phyloP scores from a whole-genome alignment of 2,329 filamentous ascomycete species.

The Aureobasidium pullulans region DNA sequence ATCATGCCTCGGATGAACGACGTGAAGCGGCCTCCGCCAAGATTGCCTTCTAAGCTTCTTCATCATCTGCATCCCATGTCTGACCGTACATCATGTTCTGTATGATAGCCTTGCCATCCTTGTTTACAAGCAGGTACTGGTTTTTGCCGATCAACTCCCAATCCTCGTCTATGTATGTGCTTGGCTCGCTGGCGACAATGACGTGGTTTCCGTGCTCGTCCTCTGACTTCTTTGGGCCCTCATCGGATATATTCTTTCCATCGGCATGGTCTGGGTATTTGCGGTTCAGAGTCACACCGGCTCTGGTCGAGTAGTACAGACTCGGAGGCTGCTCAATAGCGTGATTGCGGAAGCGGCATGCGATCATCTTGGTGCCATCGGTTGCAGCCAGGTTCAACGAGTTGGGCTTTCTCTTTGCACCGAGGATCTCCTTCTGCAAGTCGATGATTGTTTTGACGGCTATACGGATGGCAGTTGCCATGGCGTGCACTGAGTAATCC shows the following conservation, averaged over 20 bases:
- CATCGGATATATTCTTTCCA: conserved; percentile 27
- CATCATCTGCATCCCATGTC: no score
- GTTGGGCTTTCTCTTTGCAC: conserved; percentile 36
- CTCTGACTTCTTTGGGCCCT: conserved; percentile 28
- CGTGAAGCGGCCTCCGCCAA: neutral
- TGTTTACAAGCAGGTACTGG: conserved; percentile 34
- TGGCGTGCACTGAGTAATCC: conserved; percentile 35
- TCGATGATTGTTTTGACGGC: conserved; percentile 37
- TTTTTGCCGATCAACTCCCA: conserved; percentile 47
- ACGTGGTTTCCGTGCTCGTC: conserved; percentile 43
- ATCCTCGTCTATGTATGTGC: conserved; percentile 45
- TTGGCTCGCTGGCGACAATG: conserved; percentile 48
- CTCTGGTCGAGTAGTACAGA: conserved; percentile 43
- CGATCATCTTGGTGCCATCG: conserved; percentile 43
- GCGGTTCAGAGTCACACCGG: conserved; percentile 45
- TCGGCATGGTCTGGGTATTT: conserved; percentile 46
- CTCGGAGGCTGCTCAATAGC: conserved; percentile 44
- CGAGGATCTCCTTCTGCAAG: conserved; percentile 40
- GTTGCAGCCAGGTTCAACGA: conserved; percentile 47
- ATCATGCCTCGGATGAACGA: no score
- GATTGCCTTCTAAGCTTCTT: neutral
- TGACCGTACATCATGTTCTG: conserved; percentile 28
- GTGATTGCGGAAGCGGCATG: conserved; percentile 48
- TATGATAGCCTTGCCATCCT: conserved; percentile 27
- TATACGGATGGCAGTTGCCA: conserved; percentile 37